Percentiles rank a stretch among this genome's conserved stretches.
phyloP scores from a whole-genome alignment of 2,329 filamentous ascomycete species.

The Verticillium zaregamsianum region DNA sequence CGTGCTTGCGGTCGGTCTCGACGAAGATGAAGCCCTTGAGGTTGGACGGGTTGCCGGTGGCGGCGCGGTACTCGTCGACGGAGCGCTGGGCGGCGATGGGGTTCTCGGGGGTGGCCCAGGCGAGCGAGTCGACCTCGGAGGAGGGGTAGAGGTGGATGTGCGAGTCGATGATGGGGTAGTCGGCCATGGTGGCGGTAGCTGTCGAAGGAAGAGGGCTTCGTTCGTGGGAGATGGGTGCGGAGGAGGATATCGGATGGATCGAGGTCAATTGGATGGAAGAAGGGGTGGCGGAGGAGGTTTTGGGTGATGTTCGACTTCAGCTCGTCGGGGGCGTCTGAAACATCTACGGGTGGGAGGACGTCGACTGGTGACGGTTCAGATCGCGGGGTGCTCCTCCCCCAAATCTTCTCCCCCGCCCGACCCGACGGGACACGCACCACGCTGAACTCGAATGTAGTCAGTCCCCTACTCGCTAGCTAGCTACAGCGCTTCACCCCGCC shows the following conservation, averaged over 20 bases:
- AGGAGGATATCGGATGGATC: too few species aligned
- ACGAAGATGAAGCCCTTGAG: slow-evolving; percentile 75
- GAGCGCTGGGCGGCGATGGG: slow-evolving; percentile 62
- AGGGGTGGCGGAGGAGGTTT: too few species aligned
- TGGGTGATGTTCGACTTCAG: not conserved
- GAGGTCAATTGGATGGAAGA: too few species aligned
- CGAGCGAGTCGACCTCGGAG: slow-evolving; percentile 60
- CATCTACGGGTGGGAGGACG: too few species aligned
- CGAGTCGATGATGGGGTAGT: slow-evolving; percentile 72
- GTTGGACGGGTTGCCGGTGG: slow-evolving; percentile 32
- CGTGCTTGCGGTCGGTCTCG: slow-evolving; percentile 72
- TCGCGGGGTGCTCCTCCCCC: not conserved
- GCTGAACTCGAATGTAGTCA: too few species aligned
- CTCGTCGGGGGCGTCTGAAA: too few species aligned
- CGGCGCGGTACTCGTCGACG: slow-evolving; percentile 55
- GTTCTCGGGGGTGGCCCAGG: slow-evolving; percentile 61
- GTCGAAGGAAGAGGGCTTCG: too few species aligned
- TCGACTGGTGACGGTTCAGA: not conserved
- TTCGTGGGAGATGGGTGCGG: too few species aligned
- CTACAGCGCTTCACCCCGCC: not conserved
- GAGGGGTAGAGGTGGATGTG: slow-evolving; percentile 86
- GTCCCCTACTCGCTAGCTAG: too few species aligned
- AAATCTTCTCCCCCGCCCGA: not conserved
- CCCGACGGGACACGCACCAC: not conserved
- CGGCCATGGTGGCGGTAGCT: slow-evolving; percentile 23